Base-by-base conservation (phyloP, 139 green algal genomes). In the Yamagishiella unicocca region DNA sequence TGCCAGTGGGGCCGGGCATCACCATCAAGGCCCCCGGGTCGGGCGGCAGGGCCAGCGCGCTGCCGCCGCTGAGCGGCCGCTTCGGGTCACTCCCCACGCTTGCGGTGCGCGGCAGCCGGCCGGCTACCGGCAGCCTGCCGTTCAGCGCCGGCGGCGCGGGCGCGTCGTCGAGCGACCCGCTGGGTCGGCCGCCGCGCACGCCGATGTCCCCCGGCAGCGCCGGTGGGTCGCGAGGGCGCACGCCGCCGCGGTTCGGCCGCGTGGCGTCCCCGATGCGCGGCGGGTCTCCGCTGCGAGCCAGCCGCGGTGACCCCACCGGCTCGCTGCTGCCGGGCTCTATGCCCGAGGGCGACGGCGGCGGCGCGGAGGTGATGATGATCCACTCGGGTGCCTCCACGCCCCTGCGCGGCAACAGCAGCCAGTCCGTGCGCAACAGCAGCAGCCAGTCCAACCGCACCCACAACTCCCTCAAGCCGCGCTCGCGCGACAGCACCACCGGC, bases 41-140 rank as follows among this genome's bases (percentile, higher is more conserved):
- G 35, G 33, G 66, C 45, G 45, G 31, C 5, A 45, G 35, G 46
- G 58, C 50, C 22, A 10, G 3, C 24, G 53, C 82, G 67, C 82
- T 87, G 46, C 82, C 82, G 25, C 82, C 82, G 29, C 61, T 87
- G n/a, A 72, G 82, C 68, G 82, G 67, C 35, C 82, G 82, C 46
- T 62, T 46, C 37, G 82, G 82, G 37, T 2, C 82, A 2, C 68
- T 87, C 35, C 67, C 82, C 4, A 27, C 82, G 33, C 66, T 87
- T 19, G 67, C 66, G 0, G 81, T 87, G 43, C 27, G 54, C 37
- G 81, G 81, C 81, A 79, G 45, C 64, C 43, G 81, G 25, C 70
- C 40, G 9, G 70, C 40, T 3, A 25, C 29, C 24, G 46, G 81
- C 64, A 68, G 81, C 40, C 62, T n/a, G 7, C 29, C 37, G 10